Percentiles rank a stretch among this genome's conserved stretches.
Evolutionary conservation across 202 grass and related monocot species (phyloP).

Genomic region (Zizania palustris): DNA sequence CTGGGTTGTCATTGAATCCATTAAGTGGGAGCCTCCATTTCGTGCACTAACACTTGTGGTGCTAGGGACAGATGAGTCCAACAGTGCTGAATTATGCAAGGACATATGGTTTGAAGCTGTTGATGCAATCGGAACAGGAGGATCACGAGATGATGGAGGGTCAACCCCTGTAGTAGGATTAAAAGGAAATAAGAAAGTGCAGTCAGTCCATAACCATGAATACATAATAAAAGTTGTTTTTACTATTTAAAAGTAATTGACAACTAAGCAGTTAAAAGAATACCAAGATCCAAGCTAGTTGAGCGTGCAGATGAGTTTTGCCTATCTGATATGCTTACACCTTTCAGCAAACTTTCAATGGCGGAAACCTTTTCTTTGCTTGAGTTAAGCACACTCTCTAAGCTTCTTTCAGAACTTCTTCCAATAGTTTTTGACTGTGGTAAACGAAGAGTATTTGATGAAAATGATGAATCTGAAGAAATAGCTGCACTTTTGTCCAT

Average conservation of each 20-base stretch:
- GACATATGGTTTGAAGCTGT: constrained; percentile 69
- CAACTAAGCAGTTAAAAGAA: constrained; percentile 42
- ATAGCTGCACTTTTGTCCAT: constrained; percentile 89
- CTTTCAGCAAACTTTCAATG: constrained; percentile 99
- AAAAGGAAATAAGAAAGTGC: constrained; percentile 58
- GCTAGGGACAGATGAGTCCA: constrained; percentile 74
- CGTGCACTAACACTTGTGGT: constrained; percentile 51
- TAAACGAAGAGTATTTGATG: constrained; percentile 68
- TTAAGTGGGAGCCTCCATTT: constrained; percentile 70
- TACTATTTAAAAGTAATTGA: constrained; percentile 43
- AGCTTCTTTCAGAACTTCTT: constrained; percentile 83
- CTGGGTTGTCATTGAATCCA: constrained; percentile 59
- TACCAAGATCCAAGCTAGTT: constrained; percentile 97
- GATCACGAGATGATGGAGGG: constrained; percentile 82
- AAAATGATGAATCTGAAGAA: constrained; percentile 71
- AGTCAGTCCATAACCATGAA: not conserved
- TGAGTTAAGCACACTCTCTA: constrained; percentile 89
- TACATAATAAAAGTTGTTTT: constrained; percentile 19
- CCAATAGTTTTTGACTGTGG: constrained; percentile 75
- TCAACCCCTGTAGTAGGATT: constrained; percentile 89
- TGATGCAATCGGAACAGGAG: constrained; percentile 65
- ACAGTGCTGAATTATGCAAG: constrained; percentile 60
- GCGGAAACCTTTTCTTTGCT: constrained; percentile 99
- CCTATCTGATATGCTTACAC: constrained; percentile 63
- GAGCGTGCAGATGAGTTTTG: constrained; percentile 70